These are phyloP conservation scores for Petasospora fabianii DNA, from an alignment of 1,139 yeast genomes.

Conservation along the genomic window DNA sequence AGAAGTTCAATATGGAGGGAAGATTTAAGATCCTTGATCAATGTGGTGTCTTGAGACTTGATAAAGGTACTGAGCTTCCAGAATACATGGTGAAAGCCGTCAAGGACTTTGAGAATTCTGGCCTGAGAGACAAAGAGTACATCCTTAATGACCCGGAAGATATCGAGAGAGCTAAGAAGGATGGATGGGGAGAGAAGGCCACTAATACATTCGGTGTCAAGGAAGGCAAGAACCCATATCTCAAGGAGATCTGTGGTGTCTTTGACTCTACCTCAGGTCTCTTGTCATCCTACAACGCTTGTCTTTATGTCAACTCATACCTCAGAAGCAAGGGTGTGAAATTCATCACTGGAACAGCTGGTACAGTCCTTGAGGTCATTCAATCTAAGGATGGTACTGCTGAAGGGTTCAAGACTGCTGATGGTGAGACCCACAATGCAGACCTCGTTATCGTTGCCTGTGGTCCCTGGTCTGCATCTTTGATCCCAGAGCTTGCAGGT, in stretches of 20 bases:
- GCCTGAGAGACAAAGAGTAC: constrained; percentile 31
- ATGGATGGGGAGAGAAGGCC: constrained; percentile 29
- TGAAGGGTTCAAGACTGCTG: constrained; percentile 18
- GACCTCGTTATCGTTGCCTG: constrained; percentile 23
- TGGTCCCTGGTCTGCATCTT: constrained; percentile 26
- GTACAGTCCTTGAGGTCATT: constrained; percentile 10
- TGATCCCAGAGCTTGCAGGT: constrained; percentile 29
- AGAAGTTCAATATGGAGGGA: constrained; percentile 21
- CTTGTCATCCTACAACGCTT: constrained; percentile 36
- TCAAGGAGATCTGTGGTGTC: constrained; percentile 27
- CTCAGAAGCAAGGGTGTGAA: constrained; percentile 23
- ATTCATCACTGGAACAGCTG: constrained; percentile 20
- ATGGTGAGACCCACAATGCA: constrained; percentile 27
- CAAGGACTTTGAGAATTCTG: constrained; percentile 29
- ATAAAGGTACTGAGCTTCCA: constrained; percentile 13
- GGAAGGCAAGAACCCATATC: constrained; percentile 4
- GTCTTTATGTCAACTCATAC: constrained; percentile 29
- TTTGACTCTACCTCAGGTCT: constrained; percentile 38
- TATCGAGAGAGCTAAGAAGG: constrained; percentile 30
- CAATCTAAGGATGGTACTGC: constrained; percentile 13
- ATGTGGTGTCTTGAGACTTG: constrained; percentile 30
- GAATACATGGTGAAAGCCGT: constrained; percentile 26
- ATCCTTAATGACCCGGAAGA: constrained; percentile 31
- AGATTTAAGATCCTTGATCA: constrained; percentile 25
- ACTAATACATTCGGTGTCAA: constrained; percentile 26